Evolutionary conservation across 129 eudicot species (phyloP).

Genomic region (Helianthus tuberosus): DNA sequence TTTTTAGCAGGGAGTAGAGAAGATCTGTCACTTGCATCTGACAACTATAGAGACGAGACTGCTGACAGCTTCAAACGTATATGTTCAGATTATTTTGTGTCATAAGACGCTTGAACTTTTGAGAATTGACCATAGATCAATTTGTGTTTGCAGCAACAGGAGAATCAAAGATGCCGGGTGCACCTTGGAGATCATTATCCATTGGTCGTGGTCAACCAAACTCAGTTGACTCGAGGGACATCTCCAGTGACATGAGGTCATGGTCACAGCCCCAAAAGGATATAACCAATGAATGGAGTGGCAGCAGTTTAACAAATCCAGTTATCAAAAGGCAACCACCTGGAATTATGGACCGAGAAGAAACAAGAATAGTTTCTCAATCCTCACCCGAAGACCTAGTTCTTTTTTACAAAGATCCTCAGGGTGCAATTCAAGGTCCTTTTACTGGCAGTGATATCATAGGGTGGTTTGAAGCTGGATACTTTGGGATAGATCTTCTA

Average conservation of each 20-base stretch:
- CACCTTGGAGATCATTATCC: slow-evolving; percentile 64
- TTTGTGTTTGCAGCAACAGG: slow-evolving; percentile 35
- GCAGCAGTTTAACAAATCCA: slow-evolving; percentile 37
- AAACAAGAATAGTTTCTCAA: slow-evolving; percentile 48
- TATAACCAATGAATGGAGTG: slow-evolving; percentile 25
- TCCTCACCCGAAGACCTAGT: slow-evolving; percentile 84
- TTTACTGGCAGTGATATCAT: slow-evolving; percentile 87
- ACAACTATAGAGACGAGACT: slow-evolving; percentile 46
- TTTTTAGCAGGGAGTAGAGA: slow-evolving; percentile 70
- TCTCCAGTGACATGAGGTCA: slow-evolving; percentile 39
- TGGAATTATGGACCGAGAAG: slow-evolving; percentile 61
- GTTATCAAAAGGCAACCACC: slow-evolving; percentile 59
- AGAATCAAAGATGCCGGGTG: slow-evolving; percentile 49
- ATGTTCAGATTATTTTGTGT: slow-evolving; percentile 17
- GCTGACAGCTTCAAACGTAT: slow-evolving; percentile 50
- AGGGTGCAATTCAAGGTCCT: slow-evolving; percentile 93
- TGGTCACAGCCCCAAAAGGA: slow-evolving; percentile 51
- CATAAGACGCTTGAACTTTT: not conserved
- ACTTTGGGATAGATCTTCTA: slow-evolving; percentile 84
- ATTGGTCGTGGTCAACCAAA: slow-evolving; percentile 35
- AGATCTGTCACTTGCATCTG: slow-evolving; percentile 49
- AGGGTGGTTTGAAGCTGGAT: slow-evolving; percentile 97
- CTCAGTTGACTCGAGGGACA: slow-evolving; percentile 48
- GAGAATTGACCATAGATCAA: not conserved
- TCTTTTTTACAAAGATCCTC: slow-evolving; percentile 93